A percentile compares a stretch with the other conserved stretches of the same genome.
These are phyloP conservation scores for Melampsora medusae DNA, from an alignment of 1,284 basidiomycete species.

Conservation along the genomic window DNA sequence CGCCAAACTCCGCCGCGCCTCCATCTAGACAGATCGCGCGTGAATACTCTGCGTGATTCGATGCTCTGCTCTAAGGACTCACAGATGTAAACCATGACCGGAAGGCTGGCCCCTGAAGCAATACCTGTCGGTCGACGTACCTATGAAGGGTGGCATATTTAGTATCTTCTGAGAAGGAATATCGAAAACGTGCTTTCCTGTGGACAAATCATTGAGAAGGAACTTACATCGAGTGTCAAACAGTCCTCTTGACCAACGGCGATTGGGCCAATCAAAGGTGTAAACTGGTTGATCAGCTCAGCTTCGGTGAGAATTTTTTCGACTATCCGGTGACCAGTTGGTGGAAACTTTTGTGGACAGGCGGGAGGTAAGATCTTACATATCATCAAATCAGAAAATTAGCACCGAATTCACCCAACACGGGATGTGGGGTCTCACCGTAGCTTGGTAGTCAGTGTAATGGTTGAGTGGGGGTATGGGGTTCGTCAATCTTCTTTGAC, in stretches of 20 bases:
- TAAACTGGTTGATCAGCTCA: not conserved
- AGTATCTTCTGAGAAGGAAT: too few species aligned
- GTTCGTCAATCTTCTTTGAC: not conserved
- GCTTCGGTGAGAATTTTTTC: not conserved
- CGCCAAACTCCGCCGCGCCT: not conserved
- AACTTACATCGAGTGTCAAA: slow-evolving; percentile 4
- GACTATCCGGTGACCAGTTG: not conserved
- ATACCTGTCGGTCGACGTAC: not conserved
- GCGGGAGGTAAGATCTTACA: not conserved
- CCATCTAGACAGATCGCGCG: not conserved
- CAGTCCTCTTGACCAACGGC: slow-evolving; percentile 18
- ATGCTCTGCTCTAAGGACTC: not conserved
- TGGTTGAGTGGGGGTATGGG: not conserved
- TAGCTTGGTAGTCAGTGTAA: not conserved
- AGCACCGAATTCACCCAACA: not conserved
- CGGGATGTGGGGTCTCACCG: not conserved
- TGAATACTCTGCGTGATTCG: not conserved
- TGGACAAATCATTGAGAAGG: not conserved
- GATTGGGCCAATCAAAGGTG: not conserved
- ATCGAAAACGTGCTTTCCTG: too few species aligned
- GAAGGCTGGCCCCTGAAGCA: not conserved
- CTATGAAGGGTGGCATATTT: not conserved
- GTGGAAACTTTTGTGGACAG: not conserved
- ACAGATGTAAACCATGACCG: slow-evolving; percentile 9
- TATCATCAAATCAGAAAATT: not conserved